phyloP scores from a whole-genome alignment of 331 rosid genomes.

The Arachis monticola region DNA sequence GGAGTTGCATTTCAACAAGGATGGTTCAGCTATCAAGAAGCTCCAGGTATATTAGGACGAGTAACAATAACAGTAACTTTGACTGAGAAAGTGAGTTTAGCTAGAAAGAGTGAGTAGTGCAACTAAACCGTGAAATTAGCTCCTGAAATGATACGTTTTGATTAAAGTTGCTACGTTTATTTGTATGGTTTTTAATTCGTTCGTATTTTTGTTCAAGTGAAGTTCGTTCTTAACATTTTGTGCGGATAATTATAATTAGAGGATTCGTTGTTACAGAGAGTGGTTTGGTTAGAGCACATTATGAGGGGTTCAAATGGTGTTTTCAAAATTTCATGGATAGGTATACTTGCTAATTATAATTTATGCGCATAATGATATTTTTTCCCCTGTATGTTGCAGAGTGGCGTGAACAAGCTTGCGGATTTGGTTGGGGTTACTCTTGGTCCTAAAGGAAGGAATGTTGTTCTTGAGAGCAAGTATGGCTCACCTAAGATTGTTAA shows the following conservation, averaged over 20 bases:
- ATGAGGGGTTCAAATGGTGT: too few relatives aligned
- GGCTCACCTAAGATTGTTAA: conserved; percentile 98
- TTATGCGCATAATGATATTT: not conserved
- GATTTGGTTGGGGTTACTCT: conserved; percentile 98
- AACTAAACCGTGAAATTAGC: too few relatives aligned
- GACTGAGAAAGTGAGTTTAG: not conserved
- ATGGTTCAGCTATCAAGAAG: conserved; percentile 86
- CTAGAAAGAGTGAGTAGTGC: not conserved
- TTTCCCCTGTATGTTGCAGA: conserved; percentile 48
- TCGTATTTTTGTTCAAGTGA: not conserved
- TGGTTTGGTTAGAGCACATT: too few relatives aligned
- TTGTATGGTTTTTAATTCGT: not conserved
- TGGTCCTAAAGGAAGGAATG: conserved; percentile 99
- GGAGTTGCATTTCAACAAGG: conserved; percentile 92
- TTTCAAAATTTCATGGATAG: not conserved
- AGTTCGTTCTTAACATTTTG: too few relatives aligned
- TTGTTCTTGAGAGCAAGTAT: conserved; percentile 95
- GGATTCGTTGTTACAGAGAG: too few relatives aligned
- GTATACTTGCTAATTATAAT: too few relatives aligned
- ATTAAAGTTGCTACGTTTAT: too few relatives aligned
- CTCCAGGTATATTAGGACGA: conserved; percentile 57
- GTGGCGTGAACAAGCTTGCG: conserved; percentile 97
- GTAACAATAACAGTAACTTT: not conserved
- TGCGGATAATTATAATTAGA: too few relatives aligned
- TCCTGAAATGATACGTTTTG: too few relatives aligned